phyloP scores from a whole-genome alignment of 2,329 filamentous ascomycete species.

The Ophiosphaerella korrae region DNA sequence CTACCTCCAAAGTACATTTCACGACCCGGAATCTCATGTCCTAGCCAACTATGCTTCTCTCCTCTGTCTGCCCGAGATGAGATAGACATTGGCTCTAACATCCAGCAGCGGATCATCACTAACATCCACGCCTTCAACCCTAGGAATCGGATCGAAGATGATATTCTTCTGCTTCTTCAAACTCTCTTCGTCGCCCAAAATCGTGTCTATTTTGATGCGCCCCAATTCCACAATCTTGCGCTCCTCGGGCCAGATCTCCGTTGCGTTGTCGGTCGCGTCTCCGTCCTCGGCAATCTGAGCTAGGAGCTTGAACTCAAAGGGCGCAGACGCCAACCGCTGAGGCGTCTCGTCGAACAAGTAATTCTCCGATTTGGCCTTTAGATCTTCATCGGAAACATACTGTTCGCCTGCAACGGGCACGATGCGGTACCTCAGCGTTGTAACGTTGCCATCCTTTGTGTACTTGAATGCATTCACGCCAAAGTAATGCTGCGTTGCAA shows the following conservation, averaged over 20 bases:
- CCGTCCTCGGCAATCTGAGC: slow-evolving; percentile 58
- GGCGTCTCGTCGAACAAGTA: slow-evolving; percentile 59
- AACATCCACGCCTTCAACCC: slow-evolving; percentile 59
- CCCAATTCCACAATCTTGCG: slow-evolving; percentile 59
- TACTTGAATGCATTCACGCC: slow-evolving; percentile 58
- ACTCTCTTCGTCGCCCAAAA: slow-evolving; percentile 49
- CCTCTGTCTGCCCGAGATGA: slow-evolving; percentile 60
- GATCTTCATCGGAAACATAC: slow-evolving; percentile 46
- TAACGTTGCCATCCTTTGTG: slow-evolving; percentile 49
- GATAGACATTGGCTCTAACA: slow-evolving; percentile 60
- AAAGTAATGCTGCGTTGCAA: slow-evolving; percentile 56
- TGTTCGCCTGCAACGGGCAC: slow-evolving; percentile 53
- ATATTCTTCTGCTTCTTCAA: slow-evolving; percentile 55
- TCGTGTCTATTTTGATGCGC: slow-evolving; percentile 51
- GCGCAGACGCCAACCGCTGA: slow-evolving; percentile 41
- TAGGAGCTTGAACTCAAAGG: slow-evolving; percentile 54
- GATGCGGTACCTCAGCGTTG: slow-evolving; percentile 57
- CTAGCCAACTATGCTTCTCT: slow-evolving; percentile 46
- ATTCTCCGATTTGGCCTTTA: slow-evolving; percentile 46
- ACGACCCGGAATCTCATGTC: neutral
- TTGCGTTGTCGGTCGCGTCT: slow-evolving; percentile 56
- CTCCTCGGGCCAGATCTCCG: slow-evolving; percentile 59
- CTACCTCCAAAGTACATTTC: too few species aligned
- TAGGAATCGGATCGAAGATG: slow-evolving; percentile 64
- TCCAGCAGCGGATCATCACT: slow-evolving; percentile 63